Conservation (phyloP, 2,329 filamentous ascomycete species). For the Fusarium bulbicola region DNA sequence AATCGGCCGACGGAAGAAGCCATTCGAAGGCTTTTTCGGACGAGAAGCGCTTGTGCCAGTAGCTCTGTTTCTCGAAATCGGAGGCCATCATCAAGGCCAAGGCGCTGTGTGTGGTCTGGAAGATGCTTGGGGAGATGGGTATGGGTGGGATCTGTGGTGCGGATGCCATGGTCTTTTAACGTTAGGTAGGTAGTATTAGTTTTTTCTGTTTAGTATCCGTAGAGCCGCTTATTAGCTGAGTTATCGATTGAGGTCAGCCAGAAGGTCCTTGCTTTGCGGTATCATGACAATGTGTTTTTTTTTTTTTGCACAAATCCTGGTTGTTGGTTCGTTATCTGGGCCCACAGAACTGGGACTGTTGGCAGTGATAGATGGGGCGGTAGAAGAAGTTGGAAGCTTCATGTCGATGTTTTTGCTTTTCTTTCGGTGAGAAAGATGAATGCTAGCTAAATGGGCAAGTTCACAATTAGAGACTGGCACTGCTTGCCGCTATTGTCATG, state of each 20-base stretch:
- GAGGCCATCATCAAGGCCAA: conserved; percentile 38
- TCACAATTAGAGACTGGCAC: not conserved
- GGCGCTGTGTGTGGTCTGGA: conserved; percentile 8
- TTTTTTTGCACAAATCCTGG: conserved; percentile 24
- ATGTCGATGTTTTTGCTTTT: conserved; percentile 4
- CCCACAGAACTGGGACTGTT: conserved; percentile 32
- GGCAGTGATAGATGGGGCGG: conserved; percentile 13
- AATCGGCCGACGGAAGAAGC: conserved; percentile 54
- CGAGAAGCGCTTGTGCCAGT: conserved; percentile 59
- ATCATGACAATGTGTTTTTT: conserved; percentile 30
- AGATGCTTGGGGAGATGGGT: conserved; percentile 18
- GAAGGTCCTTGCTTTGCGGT: not conserved
- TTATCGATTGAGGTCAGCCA: not conserved
- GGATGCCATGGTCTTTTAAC: conserved; percentile 21
- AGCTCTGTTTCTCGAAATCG: conserved; percentile 60
- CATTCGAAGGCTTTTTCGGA: conserved; percentile 59
- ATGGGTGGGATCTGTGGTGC: conserved; percentile 37
- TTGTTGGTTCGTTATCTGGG: conserved; percentile 13
- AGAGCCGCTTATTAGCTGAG: not conserved
- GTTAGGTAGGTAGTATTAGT: not conserved
- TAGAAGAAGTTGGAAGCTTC: conserved; percentile 11
- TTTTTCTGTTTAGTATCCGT: conserved; percentile 9
- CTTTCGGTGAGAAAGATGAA: not conserved
- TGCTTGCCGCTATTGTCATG: not conserved
- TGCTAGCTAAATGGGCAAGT: not conserved